These are phyloP conservation scores for Diaporthe sp. DNA, from an alignment of 2,329 filamentous ascomycete species.

Conservation along the genomic window DNA sequence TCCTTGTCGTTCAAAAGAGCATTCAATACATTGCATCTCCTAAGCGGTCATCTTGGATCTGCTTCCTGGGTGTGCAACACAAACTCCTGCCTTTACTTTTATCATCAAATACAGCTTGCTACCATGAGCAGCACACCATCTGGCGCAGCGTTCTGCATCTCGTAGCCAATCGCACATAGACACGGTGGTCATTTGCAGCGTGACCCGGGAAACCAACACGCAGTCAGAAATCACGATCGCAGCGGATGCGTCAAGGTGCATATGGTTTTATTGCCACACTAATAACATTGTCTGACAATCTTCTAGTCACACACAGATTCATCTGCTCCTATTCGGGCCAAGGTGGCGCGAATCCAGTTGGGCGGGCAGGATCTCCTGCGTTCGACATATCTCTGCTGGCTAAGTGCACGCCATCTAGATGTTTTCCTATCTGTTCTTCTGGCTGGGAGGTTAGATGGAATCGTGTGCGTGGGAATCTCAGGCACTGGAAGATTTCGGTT, in stretches of 20 bases:
- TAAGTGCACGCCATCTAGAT: too few relatives aligned
- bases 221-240: too few relatives aligned
- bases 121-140: not conserved
- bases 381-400: not conserved
- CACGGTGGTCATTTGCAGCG: not conserved
- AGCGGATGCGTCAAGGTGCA: not conserved
- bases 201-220: not conserved
- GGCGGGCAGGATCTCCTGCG: not conserved
- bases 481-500: not conserved
- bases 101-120: not conserved
- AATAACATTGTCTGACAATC: not conserved
- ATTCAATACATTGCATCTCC: too few relatives aligned
- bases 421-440: not conserved
- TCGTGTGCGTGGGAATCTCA: not conserved
- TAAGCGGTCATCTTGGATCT: too few relatives aligned
- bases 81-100: not conserved
- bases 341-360: not conserved
- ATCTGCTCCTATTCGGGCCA: not conserved
- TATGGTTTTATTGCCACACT: not conserved
- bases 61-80: too few relatives aligned
- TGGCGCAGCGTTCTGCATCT: not conserved
- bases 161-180: not conserved
- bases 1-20: too few relatives aligned
- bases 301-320: not conserved
- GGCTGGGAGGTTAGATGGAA: not conserved